These are phyloP conservation scores for Magnolia changhungtana DNA, from an alignment of 164 flowering plant species.

Conservation along the genomic window DNA sequence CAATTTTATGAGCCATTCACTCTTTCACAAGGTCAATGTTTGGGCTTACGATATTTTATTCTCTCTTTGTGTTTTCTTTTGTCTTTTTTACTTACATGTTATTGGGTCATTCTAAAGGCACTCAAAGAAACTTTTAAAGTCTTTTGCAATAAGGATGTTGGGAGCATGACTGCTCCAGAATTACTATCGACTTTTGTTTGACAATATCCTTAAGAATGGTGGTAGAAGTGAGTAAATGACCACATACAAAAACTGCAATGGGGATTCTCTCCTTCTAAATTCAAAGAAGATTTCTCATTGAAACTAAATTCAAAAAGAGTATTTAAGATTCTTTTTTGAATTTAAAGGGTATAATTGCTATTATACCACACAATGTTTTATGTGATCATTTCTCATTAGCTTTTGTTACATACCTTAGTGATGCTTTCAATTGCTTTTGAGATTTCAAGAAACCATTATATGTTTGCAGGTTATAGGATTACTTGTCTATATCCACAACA, in stretches of 20 bases:
- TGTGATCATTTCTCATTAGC: neutral
- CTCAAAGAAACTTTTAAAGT: conserved; percentile 77
- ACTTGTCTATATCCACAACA: neutral
- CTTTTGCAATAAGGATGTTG: conserved; percentile 76
- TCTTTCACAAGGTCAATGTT: conserved; percentile 67
- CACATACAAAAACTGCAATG: neutral
- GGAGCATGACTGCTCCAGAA: conserved; percentile 41
- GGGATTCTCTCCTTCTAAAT: neutral
- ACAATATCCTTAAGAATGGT: neutral
- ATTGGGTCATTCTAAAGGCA: conserved; percentile 35
- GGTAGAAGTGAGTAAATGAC: neutral
- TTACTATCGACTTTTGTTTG: neutral
- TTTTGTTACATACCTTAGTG: neutral
- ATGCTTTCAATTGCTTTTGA: neutral
- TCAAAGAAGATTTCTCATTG: no score
- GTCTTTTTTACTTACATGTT: no score
- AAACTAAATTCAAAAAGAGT: no score
- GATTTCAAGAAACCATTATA: neutral
- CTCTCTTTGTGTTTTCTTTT: neutral
- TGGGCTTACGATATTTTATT: neutral
- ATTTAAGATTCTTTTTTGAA: no score
- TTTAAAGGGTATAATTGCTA: no score
- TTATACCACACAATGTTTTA: neutral
- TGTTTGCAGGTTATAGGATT: neutral
- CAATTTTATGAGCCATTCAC: conserved; percentile 61